Base-by-base conservation (phyloP, 305 asterid genomes). In the Ruellia speciosa region DNA sequence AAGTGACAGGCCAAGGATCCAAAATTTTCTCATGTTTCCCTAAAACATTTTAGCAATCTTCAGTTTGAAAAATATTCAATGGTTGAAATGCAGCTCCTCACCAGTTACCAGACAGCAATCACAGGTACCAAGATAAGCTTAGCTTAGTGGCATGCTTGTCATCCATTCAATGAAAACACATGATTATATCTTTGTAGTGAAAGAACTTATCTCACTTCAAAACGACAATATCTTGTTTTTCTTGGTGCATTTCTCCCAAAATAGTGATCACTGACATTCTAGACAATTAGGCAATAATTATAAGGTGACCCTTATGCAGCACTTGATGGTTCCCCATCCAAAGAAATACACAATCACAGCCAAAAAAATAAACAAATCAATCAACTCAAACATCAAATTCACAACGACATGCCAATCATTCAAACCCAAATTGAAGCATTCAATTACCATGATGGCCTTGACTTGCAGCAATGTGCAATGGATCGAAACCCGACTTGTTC, bases 401-500 rank as follows among this genome's bases (percentile, higher is more conserved):
- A n/a, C 7, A 59, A 46, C 11, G 20, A 45, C 18, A 33, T 15
- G 48, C 33, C 57, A 18, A 43, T 16, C 11, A 51, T 20, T 34
- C 15, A 45, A 46, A 46, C 37, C 10, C 8, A 41, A 37, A 48
- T 20, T 41, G 45, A 17, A 19, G 45, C 3, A 13, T 49, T 41
- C 3, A 9, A 54, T 31, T 72, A 86, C 95, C 95, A 31, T 76
- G 84, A 67, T 78, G 94, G 62, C 95, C 95, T 65, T 78, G 83
- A 66, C 76, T 79, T 2, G 94, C 94, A 56, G 95, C 90, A 65
- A 84, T 69, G 63, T 86, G 95, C 71, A 85, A 62, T 24, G 94
- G 78, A 63, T 85, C 90, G 18, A 80, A 80, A 19, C 81, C 74
- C 2, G 87, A 82, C 58, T 76, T 74, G 47, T 70, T 85, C 78